Evolutionary conservation across 306 rosid genomes (phyloP).

Genomic region (Comarum palustre): DNA sequence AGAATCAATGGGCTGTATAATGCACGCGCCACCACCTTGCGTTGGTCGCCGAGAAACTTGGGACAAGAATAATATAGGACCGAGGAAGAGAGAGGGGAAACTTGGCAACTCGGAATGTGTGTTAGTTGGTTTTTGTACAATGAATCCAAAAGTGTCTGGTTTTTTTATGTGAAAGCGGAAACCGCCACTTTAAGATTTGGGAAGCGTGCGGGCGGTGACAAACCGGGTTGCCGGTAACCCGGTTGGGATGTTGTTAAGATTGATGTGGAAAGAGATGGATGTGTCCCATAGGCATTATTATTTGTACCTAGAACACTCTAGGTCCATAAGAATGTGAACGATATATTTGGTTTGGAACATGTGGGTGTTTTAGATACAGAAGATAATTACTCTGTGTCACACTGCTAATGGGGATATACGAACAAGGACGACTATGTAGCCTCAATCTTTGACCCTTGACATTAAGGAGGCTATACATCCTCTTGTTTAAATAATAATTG

Average conservation of each 20-base stretch:
- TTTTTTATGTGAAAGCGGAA: background rate
- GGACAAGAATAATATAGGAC: background rate
- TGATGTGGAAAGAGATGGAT: background rate
- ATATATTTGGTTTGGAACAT: too few relatives aligned
- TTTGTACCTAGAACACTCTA: too few relatives aligned
- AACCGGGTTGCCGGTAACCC: background rate
- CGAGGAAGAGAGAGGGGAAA: constrained; percentile 6
- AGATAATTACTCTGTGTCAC: too few relatives aligned
- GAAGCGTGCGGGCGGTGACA: background rate
- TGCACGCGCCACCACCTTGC: constrained; percentile 14
- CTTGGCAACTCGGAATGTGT: background rate
- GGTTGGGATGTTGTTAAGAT: background rate
- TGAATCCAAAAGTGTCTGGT: background rate
- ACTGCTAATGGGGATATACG: background rate
- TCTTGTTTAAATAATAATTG: background rate
- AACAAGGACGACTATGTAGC: background rate
- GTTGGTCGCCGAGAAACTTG: background rate
- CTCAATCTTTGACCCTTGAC: constrained; percentile 4
- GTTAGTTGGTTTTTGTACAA: background rate
- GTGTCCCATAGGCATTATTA: too few relatives aligned
- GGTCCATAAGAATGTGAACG: too few relatives aligned
- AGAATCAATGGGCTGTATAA: background rate
- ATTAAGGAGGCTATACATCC: too few relatives aligned
- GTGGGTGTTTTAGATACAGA: too few relatives aligned
- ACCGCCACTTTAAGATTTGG: background rate